phyloP scores from a whole-genome alignment of 345 rosid species.

The Turnera subulata region DNA sequence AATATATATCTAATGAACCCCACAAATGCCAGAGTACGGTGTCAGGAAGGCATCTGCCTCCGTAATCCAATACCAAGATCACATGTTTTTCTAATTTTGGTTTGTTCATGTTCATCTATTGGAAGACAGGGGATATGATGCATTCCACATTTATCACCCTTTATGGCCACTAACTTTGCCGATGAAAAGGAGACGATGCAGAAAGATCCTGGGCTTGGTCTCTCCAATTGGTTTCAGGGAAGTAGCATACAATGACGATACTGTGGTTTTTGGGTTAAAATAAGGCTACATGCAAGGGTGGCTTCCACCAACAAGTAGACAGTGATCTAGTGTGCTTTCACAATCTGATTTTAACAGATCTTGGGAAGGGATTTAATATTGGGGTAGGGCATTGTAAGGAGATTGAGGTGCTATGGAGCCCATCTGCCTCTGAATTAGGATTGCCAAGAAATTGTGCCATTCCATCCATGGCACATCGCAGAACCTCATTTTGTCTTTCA shows the following conservation, averaged over 20 bases:
- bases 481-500: neutral
- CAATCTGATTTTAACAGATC: conserved; percentile 4
- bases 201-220: conserved; percentile 13
- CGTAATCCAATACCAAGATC: conserved; percentile 25
- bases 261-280: neutral
- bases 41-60: conserved; percentile 19
- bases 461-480: neutral
- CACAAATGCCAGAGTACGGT: conserved; percentile 4
- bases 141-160: conserved; percentile 6
- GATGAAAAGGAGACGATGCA: neutral
- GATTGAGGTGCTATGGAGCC: conserved; percentile 9
- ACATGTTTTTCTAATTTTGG: conserved; percentile 25
- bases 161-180: conserved; percentile 7
- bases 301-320: conserved; percentile 13
- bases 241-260: neutral
- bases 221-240: neutral
- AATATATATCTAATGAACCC: neutral
- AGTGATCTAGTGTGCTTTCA: conserved; percentile 1
- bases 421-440: neutral
- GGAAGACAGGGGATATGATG: conserved; percentile 17
- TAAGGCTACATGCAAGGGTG: conserved; percentile 1
- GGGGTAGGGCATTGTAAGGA: conserved; percentile 6
- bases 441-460: conserved; percentile 1
- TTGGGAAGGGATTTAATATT: conserved; percentile 1
- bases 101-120: conserved; percentile 14